Percentiles rank a stretch among this genome's conserved stretches.
These are phyloP conservation scores for Monilinia fructicola DNA, from an alignment of 2,329 filamentous ascomycete species.

Conservation along the genomic window DNA sequence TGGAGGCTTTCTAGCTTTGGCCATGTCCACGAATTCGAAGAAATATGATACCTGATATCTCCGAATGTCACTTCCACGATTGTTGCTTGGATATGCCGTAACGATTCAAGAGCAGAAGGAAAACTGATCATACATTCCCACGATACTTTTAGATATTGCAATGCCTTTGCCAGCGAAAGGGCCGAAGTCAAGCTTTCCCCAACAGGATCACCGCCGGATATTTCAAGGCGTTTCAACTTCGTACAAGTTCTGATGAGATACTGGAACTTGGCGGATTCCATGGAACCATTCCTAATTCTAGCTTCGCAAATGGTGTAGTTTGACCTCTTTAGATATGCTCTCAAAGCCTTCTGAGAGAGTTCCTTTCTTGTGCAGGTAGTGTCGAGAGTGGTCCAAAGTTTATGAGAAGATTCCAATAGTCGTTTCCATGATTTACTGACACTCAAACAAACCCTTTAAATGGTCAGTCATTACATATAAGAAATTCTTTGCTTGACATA, in stretches of 20 bases:
- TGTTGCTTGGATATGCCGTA: constrained; percentile 29
- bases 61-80: constrained; percentile 31
- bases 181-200: constrained; percentile 34
- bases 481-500: constrained; percentile 25
- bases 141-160: constrained; percentile 31
- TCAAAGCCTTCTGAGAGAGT: constrained; percentile 33
- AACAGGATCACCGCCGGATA: constrained; percentile 31
- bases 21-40: constrained; percentile 5
- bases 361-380: constrained; percentile 28
- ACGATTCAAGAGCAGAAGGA: constrained; percentile 21
- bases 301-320: constrained; percentile 37
- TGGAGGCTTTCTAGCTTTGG: constrained; percentile 29
- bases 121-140: constrained; percentile 29
- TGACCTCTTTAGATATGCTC: constrained; percentile 34
- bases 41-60: constrained; percentile 11
- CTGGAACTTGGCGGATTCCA: constrained; percentile 32
- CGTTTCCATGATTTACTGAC: constrained; percentile 39
- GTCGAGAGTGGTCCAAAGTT: constrained; percentile 39
- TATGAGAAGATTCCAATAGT: constrained; percentile 36
- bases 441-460: constrained; percentile 36
- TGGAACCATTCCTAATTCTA: constrained; percentile 28
- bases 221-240: constrained; percentile 33
- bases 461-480: constrained; percentile 20
- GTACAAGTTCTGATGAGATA: constrained; percentile 36
- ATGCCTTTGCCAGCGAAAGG: constrained; percentile 29